These are phyloP conservation scores for Eimeria sp. DNA, from an alignment of 169 alveolate species.

Conservation along the genomic window DNA sequence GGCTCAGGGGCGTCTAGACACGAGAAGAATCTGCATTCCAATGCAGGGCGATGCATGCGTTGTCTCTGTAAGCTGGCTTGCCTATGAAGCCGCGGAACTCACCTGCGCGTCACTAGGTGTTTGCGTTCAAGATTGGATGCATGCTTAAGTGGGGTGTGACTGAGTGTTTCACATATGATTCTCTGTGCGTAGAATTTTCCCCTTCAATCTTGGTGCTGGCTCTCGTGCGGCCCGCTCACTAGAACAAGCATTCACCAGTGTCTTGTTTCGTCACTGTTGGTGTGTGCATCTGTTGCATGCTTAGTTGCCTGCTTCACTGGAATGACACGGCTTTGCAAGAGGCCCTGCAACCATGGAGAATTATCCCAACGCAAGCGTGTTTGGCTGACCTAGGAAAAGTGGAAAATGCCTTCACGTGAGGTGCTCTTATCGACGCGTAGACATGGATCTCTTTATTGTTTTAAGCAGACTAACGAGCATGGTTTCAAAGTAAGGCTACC, in stretches of 20 bases:
- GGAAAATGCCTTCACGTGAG: neutral
- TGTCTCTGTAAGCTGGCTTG: too few relatives aligned
- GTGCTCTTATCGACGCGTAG: neutral
- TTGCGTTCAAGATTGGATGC: neutral
- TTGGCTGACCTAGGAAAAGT: neutral
- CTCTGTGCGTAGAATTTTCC: neutral
- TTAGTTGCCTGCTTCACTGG: neutral
- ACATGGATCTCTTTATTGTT: neutral
- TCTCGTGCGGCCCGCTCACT: neutral
- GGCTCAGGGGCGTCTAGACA: neutral
- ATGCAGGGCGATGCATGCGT: neutral
- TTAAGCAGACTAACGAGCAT: neutral
- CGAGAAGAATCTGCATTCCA: neutral
- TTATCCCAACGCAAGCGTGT: neutral
- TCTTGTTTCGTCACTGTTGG: neutral
- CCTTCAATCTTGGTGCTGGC: neutral
- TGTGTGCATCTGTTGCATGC: neutral
- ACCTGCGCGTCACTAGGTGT: too few relatives aligned
- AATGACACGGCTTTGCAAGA: neutral
- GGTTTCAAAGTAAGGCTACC: neutral
- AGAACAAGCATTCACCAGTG: too few relatives aligned
- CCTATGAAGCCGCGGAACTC: too few relatives aligned
- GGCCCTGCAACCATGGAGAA: neutral
- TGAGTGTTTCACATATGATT: neutral
- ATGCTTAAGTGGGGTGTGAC: neutral